Evolutionary conservation across 202 grass and related monocot genomes (phyloP), one percentile per base, ranked within the genome.

Genomic region (Eragrostis tef): DNA sequence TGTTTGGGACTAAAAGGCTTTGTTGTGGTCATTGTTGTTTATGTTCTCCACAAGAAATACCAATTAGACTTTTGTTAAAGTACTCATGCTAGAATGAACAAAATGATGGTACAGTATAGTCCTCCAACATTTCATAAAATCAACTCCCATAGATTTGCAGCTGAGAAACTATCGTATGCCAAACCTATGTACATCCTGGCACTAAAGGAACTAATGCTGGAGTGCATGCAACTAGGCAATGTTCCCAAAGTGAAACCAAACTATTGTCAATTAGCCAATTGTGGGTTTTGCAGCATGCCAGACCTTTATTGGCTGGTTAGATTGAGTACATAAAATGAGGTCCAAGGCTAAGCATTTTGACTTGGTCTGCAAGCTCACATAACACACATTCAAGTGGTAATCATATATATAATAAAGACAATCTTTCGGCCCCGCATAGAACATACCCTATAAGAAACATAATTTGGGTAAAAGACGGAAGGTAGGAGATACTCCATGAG

Each of bases 221-320:
- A 51, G 29, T 31, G 49, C 15, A 78, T 58, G 50, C 12, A 79
- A 44, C 64, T 62, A 51, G 24, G 42, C 24, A 77, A 73, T 48
- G 36, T 12, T 77, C 29, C 34, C 12, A 27, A 26, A 63, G 24
- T 59, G 17, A 49, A 69, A 52, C 15, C 49, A 17, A 71, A 72
- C 27, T 10, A 16, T 29, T 53, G 50, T 7, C 2, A 17, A 53
- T 39, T 39, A 39, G 34, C 49, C 19, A 14, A 17, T 52, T 6
- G 14, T 0, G 16, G 49, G 49, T 19, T 22, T 50, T 25, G 27
- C 41, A 80, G 43, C 39, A 75, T 48, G 14, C 29, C 29, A 69
- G 44, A 27, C 71, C 62, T 54, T 50, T 74, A 9, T n/a, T 46
- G 25, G 48, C 47, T 78, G 11, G 22, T 77, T 43, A 53, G 49